Conservation (phyloP, 1,284 basidiomycete genomes). For the Microbotryomycetes sp. region DNA sequence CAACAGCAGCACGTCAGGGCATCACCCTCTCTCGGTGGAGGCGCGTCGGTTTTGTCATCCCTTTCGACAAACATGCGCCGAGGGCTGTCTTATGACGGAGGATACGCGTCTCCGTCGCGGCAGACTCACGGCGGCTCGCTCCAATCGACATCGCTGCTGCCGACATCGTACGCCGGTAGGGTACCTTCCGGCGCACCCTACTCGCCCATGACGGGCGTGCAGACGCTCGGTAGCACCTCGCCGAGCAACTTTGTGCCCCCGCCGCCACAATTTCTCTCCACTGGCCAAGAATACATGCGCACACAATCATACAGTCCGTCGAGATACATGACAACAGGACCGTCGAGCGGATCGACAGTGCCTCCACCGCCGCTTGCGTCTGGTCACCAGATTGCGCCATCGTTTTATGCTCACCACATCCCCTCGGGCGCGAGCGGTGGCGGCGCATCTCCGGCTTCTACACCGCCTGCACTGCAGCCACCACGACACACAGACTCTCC, state of each 20-base stretch:
- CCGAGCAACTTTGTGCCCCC: neutral
- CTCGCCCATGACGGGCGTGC: constrained; percentile 1
- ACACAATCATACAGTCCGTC: neutral
- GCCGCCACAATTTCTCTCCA: neutral
- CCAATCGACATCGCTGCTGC: neutral
- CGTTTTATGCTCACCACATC: constrained; percentile 29
- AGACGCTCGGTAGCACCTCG: neutral
- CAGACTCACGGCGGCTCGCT: neutral
- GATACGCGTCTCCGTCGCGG: neutral
- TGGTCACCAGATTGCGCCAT: neutral
- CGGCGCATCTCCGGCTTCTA: neutral
- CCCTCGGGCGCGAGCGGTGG: constrained; percentile 3
- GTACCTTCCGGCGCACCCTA: neutral
- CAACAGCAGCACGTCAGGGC: neutral
- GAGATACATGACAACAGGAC: neutral
- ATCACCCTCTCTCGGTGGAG: neutral
- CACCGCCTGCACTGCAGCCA: neutral
- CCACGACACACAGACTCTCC: neutral
- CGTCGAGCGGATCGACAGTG: neutral
- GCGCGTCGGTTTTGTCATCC: neutral
- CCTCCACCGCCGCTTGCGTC: neutral
- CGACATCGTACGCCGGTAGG: neutral
- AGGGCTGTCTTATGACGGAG: constrained; percentile 9
- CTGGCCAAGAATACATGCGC: neutral
- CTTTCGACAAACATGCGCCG: constrained; percentile 1